These are phyloP conservation scores for Paraleonurus japonicus DNA, from an alignment of 257 asterid genomes.

Conservation along the genomic window DNA sequence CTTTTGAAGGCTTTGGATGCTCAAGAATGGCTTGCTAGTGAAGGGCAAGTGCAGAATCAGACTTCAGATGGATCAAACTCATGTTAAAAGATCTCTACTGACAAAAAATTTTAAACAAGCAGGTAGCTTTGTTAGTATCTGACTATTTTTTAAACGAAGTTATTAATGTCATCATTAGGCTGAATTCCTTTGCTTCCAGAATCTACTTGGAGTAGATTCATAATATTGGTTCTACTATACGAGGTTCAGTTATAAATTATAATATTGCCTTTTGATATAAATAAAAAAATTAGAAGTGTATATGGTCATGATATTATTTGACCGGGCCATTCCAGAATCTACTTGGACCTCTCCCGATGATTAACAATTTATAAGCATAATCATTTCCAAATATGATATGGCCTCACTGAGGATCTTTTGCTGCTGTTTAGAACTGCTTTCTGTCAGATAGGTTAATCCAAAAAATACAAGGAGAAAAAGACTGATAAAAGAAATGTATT, in stretches of 20 bases:
- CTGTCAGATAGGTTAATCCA: background rate
- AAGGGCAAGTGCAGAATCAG: background rate
- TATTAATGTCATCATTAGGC: background rate
- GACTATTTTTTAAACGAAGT: background rate
- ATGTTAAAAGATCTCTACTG: background rate
- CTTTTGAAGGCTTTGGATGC: background rate
- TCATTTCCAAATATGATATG: background rate
- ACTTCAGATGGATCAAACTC: background rate
- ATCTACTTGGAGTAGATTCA: no score
- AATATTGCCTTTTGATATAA: background rate
- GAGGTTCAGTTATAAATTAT: background rate
- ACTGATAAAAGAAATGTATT: background rate
- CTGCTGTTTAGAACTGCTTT: conserved; percentile 7
- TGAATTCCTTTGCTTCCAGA: background rate
- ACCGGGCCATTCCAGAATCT: conserved; percentile 57
- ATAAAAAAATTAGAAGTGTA: background rate
- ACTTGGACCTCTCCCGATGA: conserved; percentile 91
- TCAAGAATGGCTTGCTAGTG: background rate
- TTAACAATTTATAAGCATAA: background rate
- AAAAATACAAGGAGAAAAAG: background rate
- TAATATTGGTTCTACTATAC: background rate
- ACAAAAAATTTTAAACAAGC: background rate
- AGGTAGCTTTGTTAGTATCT: background rate
- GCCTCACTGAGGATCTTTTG: background rate
- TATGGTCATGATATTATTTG: background rate